These are phyloP conservation scores for Neurospora sp. DNA, from an alignment of 495 filamentous ascomycete genomes.

Conservation along the genomic window DNA sequence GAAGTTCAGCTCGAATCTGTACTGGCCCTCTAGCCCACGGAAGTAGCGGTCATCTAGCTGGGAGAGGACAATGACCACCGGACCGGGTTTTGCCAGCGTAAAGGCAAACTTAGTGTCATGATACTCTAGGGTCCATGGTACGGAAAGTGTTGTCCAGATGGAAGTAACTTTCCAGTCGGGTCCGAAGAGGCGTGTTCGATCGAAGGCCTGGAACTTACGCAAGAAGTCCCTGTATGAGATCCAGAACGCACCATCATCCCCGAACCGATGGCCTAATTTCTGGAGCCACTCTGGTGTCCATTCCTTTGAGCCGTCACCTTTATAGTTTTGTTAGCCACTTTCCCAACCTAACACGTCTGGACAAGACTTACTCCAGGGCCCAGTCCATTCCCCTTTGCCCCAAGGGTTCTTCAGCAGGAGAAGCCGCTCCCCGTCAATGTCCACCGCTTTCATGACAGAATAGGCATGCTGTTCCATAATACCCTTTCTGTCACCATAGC, in stretches of 20 bases:
- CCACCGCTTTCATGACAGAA: conserved; percentile 72
- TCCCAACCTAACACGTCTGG: neutral
- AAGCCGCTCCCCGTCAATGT: conserved; percentile 64
- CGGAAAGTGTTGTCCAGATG: conserved; percentile 73
- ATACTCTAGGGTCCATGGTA: conserved; percentile 82
- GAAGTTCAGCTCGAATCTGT: conserved; percentile 67
- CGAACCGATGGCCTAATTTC: conserved; percentile 70
- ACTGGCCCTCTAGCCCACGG: conserved; percentile 72
- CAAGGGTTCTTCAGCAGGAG: conserved; percentile 80
- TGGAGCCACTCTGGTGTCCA: conserved; percentile 87
- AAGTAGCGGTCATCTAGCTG: conserved; percentile 86
- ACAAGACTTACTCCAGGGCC: conserved; percentile 53
- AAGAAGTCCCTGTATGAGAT: conserved; percentile 72
- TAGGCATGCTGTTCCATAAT: conserved; percentile 81
- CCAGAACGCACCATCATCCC: conserved; percentile 72
- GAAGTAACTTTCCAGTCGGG: conserved; percentile 71
- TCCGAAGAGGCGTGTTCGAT: conserved; percentile 85
- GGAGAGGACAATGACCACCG: conserved; percentile 68
- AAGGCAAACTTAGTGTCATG: conserved; percentile 74
- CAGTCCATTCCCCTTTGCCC: conserved; percentile 76
- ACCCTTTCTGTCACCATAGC: conserved; percentile 54
- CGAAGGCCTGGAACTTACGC: conserved; percentile 70
- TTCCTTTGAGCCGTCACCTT: conserved; percentile 69
- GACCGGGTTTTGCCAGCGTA: conserved; percentile 52
- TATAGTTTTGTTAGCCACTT: neutral